Evolutionary conservation across 352 stramenopile genomes (phyloP), one percentile per base, ranked within the genome.

Genomic region (Phytophthora sp.): DNA sequence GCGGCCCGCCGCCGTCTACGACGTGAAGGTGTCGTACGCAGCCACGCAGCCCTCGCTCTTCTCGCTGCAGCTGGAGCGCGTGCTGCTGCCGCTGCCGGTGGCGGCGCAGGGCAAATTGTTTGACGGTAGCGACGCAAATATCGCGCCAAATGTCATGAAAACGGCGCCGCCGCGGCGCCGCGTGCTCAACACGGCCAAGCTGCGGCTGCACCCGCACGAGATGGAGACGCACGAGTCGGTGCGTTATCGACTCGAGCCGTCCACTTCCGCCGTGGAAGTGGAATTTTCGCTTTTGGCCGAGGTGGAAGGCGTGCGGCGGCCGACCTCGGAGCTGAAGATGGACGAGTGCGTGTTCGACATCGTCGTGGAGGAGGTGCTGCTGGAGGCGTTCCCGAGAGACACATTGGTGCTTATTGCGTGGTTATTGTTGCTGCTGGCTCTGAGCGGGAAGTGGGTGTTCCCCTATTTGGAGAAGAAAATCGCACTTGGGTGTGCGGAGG

Each of bases 11-110:
- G 70, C 59, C 12, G 72, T 87, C 15, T 93, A 91, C 69, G 82
- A 91, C 55, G 70, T 93, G 62, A 93, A 93, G 70, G 72, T 93
- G 49, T 93, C 84, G 60, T 93, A 90, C 35, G 69, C 78, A 3
- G 79, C 84, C 3, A 80, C 79, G 5, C 54, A 87, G 17, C 84
- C 84, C 2, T 88, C 80, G 1, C 32, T 66, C 1, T 90, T 93
- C 55, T 54, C 56, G 3, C 57, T 93, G 13, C 69, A 84, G 21
- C 58, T 87, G 28, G 69, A 76, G 53, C 69, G 67, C 5, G 56
- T 89, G 30, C 21, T 87, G 17, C 38, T 70, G 6, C 54, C 69
- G 12, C 38, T 74, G 8, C 37, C 59, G 3, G 45, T 73, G 6
- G 61, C 18, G 2, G 45, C 50, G 8, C 11, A 57, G 18, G 61